Base-by-base conservation (phyloP, 2,329 filamentous ascomycete genomes). In the Exophiala sp. region DNA sequence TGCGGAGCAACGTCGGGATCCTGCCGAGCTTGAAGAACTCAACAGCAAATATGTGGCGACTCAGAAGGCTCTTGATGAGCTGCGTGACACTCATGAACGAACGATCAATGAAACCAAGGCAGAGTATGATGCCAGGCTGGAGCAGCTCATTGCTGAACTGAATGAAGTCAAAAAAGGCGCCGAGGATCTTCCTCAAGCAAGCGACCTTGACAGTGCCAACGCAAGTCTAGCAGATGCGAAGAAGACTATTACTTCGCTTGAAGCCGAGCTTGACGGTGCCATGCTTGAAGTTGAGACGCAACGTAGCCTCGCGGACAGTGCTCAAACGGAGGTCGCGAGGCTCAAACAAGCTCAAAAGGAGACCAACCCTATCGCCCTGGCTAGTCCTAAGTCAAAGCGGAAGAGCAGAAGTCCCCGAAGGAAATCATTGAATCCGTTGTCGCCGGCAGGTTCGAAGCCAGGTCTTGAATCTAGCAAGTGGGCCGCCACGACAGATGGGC, bases 381-480 rank as follows among this genome's bases (percentile, higher is more conserved):
- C 54, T 5, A 60, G 54, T 50, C 57, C 57, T 6, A 60, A 53
- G 16, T 29, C 51, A 38, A 43, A 34, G 12, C 50, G 44, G 32
- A 57, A 50, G 33, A 55, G 56, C 48, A 33, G 43, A 42, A 60
- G 45, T 59, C 63, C 39, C 55, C 62, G 58, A 35, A 49, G 59
- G 18, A 59, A 59, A 29, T 52, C 57, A 9, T 42, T 51, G 38
- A 60, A 49, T 43, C 32, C 52, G 11, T 53, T 63, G 38, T 50
- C 60, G 10, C 55, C 61, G 9, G 61, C 63, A 11, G 69, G 69
- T 32, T 24, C 47, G 11, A 55, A 54, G 20, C 20, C 20, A 33
- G 57, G 59, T 3, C 59, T 75, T 38, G 65, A 68, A 18, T 67
- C 68, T 29, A 75, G 73, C 65, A 69, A 69, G 56, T 75, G 72